phyloP scores from a whole-genome alignment of 306 rosid genomes.

The Senna tora region DNA sequence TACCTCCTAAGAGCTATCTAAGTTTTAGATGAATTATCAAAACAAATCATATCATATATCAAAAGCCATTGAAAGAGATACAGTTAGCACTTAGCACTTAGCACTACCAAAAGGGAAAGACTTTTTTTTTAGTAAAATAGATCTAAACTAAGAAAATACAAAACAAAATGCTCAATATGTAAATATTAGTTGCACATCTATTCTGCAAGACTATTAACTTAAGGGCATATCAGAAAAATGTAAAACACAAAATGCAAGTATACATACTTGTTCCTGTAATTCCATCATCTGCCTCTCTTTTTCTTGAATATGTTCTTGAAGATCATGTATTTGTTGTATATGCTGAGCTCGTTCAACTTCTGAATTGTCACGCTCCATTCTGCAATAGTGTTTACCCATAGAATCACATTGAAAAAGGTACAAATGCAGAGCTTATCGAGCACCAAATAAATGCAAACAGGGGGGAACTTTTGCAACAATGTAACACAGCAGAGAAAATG shows the following conservation, averaged over 20 bases:
- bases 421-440: conserved; percentile 22
- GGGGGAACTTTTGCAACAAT: neutral
- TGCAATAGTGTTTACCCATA: conserved; percentile 44
- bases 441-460: conserved; percentile 8
- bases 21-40: conserved; percentile 6
- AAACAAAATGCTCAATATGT: neutral
- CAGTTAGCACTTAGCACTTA: neutral
- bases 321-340: conserved; percentile 83
- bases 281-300: conserved; percentile 93
- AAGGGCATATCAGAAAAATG: neutral
- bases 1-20: neutral
- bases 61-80: neutral
- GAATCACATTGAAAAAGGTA: conserved; percentile 13
- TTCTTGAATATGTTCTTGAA: conserved; percentile 93
- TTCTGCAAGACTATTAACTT: neutral
- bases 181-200: neutral
- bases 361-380: conserved; percentile 94
- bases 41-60: conserved; percentile 22
- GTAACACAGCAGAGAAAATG: neutral
- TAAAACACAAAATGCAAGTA: neutral
- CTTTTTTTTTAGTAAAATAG: neutral
- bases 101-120: neutral
- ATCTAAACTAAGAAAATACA: neutral
- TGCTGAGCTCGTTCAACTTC: conserved; percentile 97
- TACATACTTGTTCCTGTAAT: conserved; percentile 85